Base-by-base conservation (phyloP, 129 eudicot genomes). In the Saussurea involucrata region DNA sequence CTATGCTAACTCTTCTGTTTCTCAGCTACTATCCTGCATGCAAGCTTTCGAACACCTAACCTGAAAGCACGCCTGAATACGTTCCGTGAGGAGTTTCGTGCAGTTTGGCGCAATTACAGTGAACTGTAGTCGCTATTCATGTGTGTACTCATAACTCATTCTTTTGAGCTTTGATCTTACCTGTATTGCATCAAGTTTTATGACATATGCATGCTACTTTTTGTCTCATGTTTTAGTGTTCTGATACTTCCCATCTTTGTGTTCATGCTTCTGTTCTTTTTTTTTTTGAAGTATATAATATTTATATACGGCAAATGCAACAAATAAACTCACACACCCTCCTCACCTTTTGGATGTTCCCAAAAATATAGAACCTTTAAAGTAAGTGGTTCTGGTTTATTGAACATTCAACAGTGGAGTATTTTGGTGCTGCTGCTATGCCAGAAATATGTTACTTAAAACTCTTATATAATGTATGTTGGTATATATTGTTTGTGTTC, bases 91-190 rank as follows among this genome's bases (percentile, higher is more conserved):
- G 97, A 95, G 78, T 95, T 95, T 21, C 97, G 99, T 57, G 99
- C 97, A 64, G 99, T 95, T 71, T 95, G 99, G 99, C 96, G 99
- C 72, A 95, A 95, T 75, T 92, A 95, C 80, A 95, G 97, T 72
- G 97, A 95, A 72, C 85, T 95, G 71, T 95, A 91, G 88, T 78
- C 87, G 53, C 65, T 74, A 25, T 77, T 40, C 77, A 46, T 68
- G 89, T 81, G 28, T 67, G 87, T 81, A 67, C 24, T 36, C 13
- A 29, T 57, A 53, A 53, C 61, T 53, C 61, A 53, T 63, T 65
- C 22, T 42, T 76, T 8, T 44, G 5, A 33, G 27, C 69, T 63
- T 42, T 9, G 33, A 44, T 24, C 29, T 10, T 61, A 61, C 37
- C 21, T 66, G 71, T 67, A 60, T 69, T 78, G 55, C 24, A 42